Conservation (phyloP, 352 stramenopile species). For the Pythium biforme region DNA sequence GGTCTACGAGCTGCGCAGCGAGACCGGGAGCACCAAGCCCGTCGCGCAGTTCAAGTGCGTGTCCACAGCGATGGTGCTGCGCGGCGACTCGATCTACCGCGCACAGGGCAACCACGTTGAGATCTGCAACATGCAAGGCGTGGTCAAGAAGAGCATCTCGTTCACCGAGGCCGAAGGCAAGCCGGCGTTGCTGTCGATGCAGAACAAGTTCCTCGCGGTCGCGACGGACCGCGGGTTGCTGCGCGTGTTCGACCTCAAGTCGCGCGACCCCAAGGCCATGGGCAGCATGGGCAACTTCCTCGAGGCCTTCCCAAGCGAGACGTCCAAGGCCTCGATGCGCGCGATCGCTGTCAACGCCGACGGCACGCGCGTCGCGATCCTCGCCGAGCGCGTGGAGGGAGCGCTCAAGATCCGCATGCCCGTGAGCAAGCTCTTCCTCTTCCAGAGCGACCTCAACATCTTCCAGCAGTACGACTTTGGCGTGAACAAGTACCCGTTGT, state of each 20-base stretch:
- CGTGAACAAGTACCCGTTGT: conserved; percentile 58
- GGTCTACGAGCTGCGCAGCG: conserved; percentile 78
- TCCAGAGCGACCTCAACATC: conserved; percentile 88
- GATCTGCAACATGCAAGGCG: conserved; percentile 85
- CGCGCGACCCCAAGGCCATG: conserved; percentile 82
- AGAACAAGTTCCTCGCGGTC: conserved; percentile 90
- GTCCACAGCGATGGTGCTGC: conserved; percentile 67
- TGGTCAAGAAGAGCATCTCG: conserved; percentile 85
- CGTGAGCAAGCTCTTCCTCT: conserved; percentile 87
- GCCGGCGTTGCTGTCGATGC: conserved; percentile 78
- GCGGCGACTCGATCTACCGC: conserved; percentile 87
- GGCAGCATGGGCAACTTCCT: conserved; percentile 81
- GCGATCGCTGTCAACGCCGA: conserved; percentile 86
- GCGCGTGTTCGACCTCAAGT: conserved; percentile 87
- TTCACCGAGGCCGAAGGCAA: conserved; percentile 91
- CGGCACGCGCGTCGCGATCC: conserved; percentile 87
- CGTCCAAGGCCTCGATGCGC: conserved; percentile 55
- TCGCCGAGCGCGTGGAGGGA: conserved; percentile 77
- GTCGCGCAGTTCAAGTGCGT: conserved; percentile 74
- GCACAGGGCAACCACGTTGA: conserved; percentile 85
- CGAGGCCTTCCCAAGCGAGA: conserved; percentile 47
- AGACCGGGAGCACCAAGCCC: conserved; percentile 28
- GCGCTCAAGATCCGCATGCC: conserved; percentile 82
- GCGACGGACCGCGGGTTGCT: conserved; percentile 82
- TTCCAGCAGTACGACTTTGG: conserved; percentile 91